A percentile compares a stretch with the other conserved stretches of the same genome.
These are phyloP conservation scores for Themeda triandra DNA, from an alignment of 176 grass and related monocot genomes.

Conservation along the genomic window DNA sequence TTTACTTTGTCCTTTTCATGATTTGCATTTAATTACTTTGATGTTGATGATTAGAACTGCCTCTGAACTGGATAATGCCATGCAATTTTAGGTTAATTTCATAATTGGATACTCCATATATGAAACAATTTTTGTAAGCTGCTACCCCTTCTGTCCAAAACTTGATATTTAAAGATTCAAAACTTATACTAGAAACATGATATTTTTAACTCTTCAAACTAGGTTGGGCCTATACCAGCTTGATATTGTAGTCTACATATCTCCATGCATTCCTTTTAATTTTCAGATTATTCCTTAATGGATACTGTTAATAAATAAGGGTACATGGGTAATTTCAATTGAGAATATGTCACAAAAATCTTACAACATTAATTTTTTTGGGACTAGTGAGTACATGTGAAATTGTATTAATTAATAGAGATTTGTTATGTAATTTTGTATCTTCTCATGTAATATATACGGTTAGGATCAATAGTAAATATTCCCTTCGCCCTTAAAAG, in stretches of 20 bases:
- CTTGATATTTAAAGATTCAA: not conserved
- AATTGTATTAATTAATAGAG: not conserved
- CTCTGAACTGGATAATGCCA: no score
- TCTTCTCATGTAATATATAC: not conserved
- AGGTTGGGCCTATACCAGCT: not conserved
- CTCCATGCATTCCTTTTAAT: not conserved
- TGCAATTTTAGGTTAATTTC: no score
- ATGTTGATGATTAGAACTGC: no score
- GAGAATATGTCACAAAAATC: no score
- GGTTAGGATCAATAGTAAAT: not conserved
- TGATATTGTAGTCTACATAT: not conserved
- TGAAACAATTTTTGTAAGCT: not conserved
- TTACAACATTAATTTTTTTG: no score
- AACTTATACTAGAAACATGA: not conserved
- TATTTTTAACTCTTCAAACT: not conserved
- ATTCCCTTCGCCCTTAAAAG: no score
- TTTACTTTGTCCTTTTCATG: not conserved
- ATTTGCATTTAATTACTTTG: not conserved
- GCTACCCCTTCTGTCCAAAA: not conserved
- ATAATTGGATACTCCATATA: no score
- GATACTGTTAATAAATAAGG: not conserved
- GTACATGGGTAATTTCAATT: not conserved
- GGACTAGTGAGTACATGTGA: not conserved
- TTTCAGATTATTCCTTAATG: not conserved
- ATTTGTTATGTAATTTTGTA: not conserved